Conservation (phyloP, 2,329 filamentous ascomycete genomes). For the Fusarium keratoplasticum region DNA sequence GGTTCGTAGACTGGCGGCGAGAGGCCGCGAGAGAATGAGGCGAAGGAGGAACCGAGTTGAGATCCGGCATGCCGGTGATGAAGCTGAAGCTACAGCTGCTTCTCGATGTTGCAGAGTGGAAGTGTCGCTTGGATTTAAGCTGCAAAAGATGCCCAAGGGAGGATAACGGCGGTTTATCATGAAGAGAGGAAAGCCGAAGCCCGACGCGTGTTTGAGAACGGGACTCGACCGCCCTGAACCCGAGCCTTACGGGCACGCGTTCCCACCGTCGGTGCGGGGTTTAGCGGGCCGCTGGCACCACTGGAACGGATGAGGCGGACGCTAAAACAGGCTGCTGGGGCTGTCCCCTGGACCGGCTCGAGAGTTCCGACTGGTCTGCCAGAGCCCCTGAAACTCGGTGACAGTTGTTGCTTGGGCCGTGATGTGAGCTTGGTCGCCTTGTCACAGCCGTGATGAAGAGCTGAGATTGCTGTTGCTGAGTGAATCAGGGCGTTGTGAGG, state of each 20-base stretch:
- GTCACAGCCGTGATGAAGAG: not conserved
- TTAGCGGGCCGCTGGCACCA: slow-evolving; percentile 34
- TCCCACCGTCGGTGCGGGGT: slow-evolving; percentile 34
- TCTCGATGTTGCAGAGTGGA: not conserved
- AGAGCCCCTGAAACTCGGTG: not conserved
- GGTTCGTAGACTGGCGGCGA: slow-evolving; percentile 58
- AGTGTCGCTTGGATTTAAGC: not conserved
- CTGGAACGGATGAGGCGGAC: slow-evolving; percentile 30
- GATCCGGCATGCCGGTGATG: slow-evolving; percentile 60
- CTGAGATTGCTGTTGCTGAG: not conserved
- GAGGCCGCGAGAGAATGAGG: slow-evolving; percentile 58
- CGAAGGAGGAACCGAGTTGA: slow-evolving; percentile 66
- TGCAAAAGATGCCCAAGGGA: not conserved
- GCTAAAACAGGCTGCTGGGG: slow-evolving; percentile 33
- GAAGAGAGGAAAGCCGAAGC: not conserved
- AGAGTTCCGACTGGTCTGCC: slow-evolving; percentile 17
- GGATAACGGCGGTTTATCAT: slow-evolving; percentile 1
- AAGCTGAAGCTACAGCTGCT: not conserved
- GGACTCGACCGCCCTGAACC: not conserved
- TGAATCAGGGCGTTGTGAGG: not conserved
- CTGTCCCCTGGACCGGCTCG: not conserved
- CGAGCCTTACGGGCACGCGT: slow-evolving; percentile 19
- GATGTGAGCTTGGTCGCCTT: not conserved
- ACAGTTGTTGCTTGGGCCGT: not conserved
- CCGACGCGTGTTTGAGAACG: slow-evolving; percentile 20